Conservation (phyloP, 176 grass and related monocot genomes). For the Oryza coarctata region DNA sequence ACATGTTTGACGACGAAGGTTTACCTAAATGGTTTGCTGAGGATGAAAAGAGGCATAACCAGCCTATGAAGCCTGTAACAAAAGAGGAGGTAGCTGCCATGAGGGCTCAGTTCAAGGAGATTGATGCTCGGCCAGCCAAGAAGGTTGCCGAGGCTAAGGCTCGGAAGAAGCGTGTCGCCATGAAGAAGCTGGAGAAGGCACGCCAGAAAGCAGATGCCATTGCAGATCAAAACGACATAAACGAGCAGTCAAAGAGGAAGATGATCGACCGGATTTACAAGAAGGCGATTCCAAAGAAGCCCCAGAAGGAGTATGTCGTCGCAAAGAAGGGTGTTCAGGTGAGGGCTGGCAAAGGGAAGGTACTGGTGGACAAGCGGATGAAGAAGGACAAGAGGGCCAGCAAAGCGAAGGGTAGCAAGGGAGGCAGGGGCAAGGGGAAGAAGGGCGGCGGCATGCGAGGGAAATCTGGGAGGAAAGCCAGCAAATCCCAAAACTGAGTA, state of each 20-base stretch:
- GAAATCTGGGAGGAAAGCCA: slow-evolving; percentile 34
- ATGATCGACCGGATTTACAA: slow-evolving; percentile 88
- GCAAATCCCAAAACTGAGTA: slow-evolving; percentile 33
- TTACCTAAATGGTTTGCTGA: slow-evolving; percentile 83
- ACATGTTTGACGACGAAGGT: slow-evolving; percentile 89
- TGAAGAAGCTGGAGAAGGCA: slow-evolving; percentile 74
- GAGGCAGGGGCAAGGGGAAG: neutral
- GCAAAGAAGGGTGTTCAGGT: slow-evolving; percentile 84
- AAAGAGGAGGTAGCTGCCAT: slow-evolving; percentile 81
- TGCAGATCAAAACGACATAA: slow-evolving; percentile 81
- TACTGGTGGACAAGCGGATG: slow-evolving; percentile 30
- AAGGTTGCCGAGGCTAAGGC: slow-evolving; percentile 96
- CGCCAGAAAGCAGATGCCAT: slow-evolving; percentile 78
- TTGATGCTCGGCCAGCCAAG: slow-evolving; percentile 82
- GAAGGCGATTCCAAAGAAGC: slow-evolving; percentile 82
- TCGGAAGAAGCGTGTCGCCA: slow-evolving; percentile 70
- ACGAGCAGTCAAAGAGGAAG: slow-evolving; percentile 73
- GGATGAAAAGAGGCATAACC: slow-evolving; percentile 75
- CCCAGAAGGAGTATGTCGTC: slow-evolving; percentile 88
- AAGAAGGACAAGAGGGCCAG: slow-evolving; percentile 39
- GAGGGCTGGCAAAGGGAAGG: slow-evolving; percentile 36
- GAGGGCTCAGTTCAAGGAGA: slow-evolving; percentile 86
- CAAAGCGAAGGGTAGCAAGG: slow-evolving; percentile 23
- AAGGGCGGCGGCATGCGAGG: slow-evolving; percentile 26
- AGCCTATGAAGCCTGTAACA: slow-evolving; percentile 75